Conservation (phyloP, 75 land plant genomes). For the Ceratopteris richardii region DNA sequence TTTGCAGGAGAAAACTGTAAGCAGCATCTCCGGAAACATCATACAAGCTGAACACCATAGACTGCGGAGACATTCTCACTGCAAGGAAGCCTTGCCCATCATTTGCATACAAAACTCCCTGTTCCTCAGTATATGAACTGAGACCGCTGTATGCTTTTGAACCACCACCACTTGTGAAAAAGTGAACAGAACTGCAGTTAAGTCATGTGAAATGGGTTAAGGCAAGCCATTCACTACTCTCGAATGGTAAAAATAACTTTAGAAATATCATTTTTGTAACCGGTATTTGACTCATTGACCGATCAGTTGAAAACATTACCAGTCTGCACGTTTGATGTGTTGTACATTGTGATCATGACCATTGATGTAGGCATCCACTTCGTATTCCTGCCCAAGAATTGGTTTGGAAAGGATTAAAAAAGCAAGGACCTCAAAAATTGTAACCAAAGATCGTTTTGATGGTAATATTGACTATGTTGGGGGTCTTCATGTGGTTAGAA, state of each 20-base stretch:
- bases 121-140: conserved; percentile 10
- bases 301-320: conserved; percentile 24
- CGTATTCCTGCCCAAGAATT: conserved; percentile 29
- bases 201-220: too few species aligned
- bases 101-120: conserved; percentile 46
- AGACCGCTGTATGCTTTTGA: conserved; percentile 85
- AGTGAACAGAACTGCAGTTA: conserved; percentile 48
- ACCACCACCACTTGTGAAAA: conserved; percentile 85
- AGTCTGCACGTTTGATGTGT: conserved; percentile 53
- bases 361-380: conserved; percentile 78
- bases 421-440: too few species aligned
- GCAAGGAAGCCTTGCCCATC: conserved; percentile 95
- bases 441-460: neutral
- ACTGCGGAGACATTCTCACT: conserved; percentile 21
- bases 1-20: too few species aligned
- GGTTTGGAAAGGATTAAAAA: neutral
- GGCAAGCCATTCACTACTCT: too few species aligned
- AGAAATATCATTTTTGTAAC: too few species aligned
- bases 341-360: conserved; percentile 97
- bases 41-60: conserved; percentile 31
- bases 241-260: too few species aligned
- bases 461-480: neutral
- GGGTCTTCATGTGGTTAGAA: too few species aligned
- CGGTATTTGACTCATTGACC: neutral
- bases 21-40: conserved; percentile 57